phyloP scores from a whole-genome alignment of 169 alveolate species.

The Plasmodium relictum region DNA sequence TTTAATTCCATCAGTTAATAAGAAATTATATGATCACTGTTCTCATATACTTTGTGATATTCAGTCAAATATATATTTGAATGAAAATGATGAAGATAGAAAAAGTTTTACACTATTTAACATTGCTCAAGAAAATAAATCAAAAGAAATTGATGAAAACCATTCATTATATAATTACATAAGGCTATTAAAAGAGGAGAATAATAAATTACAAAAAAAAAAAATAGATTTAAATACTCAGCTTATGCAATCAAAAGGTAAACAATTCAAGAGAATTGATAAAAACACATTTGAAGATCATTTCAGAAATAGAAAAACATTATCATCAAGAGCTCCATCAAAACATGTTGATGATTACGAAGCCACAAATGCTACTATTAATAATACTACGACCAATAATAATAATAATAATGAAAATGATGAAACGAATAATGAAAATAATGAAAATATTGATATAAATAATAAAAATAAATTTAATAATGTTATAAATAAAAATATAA shows the following conservation, averaged over 20 bases:
- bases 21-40: slow-evolving; percentile 59
- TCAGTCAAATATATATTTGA: slow-evolving; percentile 47
- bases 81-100: slow-evolving; percentile 76
- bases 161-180: slow-evolving; percentile 72
- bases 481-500: background rate
- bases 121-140: slow-evolving; percentile 51
- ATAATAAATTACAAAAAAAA: slow-evolving; percentile 46
- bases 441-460: background rate
- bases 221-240: slow-evolving; percentile 25
- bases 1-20: slow-evolving; percentile 47
- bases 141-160: slow-evolving; percentile 68
- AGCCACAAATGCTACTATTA: slow-evolving; percentile 27
- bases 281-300: slow-evolving; percentile 77
- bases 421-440: slow-evolving; percentile 23
- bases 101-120: slow-evolving; percentile 45
- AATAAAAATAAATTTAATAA: slow-evolving; percentile 12
- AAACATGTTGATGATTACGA: slow-evolving; percentile 85
- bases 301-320: slow-evolving; percentile 77
- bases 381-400: background rate
- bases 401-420: background rate
- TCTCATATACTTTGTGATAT: slow-evolving; percentile 73
- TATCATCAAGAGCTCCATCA: slow-evolving; percentile 84
- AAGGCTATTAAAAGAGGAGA: slow-evolving; percentile 61
- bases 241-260: slow-evolving; percentile 33
- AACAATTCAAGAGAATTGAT: slow-evolving; percentile 74